Conservation (phyloP, 2,329 filamentous ascomycete species). For the Trichoderma semiorbis region DNA sequence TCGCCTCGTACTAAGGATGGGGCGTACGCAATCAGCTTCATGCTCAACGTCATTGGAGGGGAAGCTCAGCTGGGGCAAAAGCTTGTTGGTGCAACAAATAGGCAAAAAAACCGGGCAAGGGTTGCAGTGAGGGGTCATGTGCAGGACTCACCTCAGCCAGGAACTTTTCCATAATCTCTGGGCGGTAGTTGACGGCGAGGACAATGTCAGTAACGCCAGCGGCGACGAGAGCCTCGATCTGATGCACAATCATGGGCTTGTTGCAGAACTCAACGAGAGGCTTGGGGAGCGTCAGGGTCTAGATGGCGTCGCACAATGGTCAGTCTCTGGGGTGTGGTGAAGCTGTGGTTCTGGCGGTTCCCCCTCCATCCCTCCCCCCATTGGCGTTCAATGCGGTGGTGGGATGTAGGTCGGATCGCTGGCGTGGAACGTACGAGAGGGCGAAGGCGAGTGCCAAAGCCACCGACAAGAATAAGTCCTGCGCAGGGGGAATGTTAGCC, state of each 20-base stretch:
- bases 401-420: slow-evolving; percentile 11
- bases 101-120: neutral
- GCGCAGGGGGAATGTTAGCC: slow-evolving; percentile 25
- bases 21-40: slow-evolving; percentile 4
- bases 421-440: slow-evolving; percentile 67
- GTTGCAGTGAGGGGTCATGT: neutral
- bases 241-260: slow-evolving; percentile 98
- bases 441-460: slow-evolving; percentile 95
- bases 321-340: slow-evolving; percentile 19
- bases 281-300: slow-evolving; percentile 97
- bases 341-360: neutral
- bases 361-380: slow-evolving; percentile 5
- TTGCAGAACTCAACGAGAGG: slow-evolving; percentile 97
- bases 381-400: neutral
- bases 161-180: slow-evolving; percentile 94
- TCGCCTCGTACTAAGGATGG: slow-evolving; percentile 69
- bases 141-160: slow-evolving; percentile 68
- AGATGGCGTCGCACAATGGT: slow-evolving; percentile 26
- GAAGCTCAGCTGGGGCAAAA: neutral
- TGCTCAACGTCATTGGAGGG: slow-evolving; percentile 3
- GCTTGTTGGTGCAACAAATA: slow-evolving; percentile 6
- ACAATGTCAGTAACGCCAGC: slow-evolving; percentile 97
- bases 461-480: slow-evolving; percentile 99
- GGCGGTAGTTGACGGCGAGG: slow-evolving; percentile 96
- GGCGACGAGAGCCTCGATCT: slow-evolving; percentile 89